Evolutionary conservation across 805 yeast species (phyloP), one percentile per base, ranked within the genome.

Genomic region (Metschnikowia corniflorae): DNA sequence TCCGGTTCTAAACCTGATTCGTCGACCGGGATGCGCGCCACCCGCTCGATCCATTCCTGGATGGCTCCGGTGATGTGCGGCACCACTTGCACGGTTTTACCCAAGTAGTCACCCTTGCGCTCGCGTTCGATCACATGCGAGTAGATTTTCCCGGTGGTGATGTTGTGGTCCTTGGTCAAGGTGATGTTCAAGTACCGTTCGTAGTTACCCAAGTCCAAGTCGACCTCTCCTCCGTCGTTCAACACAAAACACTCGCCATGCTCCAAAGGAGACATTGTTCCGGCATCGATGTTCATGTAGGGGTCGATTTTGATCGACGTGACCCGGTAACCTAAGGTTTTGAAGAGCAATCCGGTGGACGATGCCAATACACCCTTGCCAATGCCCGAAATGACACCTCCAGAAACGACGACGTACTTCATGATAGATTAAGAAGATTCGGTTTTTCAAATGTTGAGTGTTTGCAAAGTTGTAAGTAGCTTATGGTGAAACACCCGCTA

Each of bases 341-440:
- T 93, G 65, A 93, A 76, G 47, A 93, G 65, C 67, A 93, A 79
- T 43, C 99, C 99, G 22, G 97, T 93, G 43, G 97, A 87, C 23
- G 97, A 88, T 43, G 99, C 98, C 42, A 84, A 74, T 46, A 93
- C 98, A 65, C 99, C 99, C 64, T 93, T 93, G 63, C 99, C 99
- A 61, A 93, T 93, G 69, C 99, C 99, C 54, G 96, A 86, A 53
- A 93, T 93, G 54, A 93, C 99, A 77, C 98, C 98, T 63, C 98
- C 98, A 42, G 97, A 89, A 31, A 93, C 98, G 56, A 93, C 94
- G 56, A 93, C 97, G 96, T 88, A 93, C 69, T 93, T 93, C 97
- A 93, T 91, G 38, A 15, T n/a, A n/a, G n/a, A n/a, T n/a, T n/a
- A n/a, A n/a, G n/a, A n/a, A 16, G 26, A n/a, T n/a, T n/a, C 30